phyloP scores from a whole-genome alignment of 2,329 filamentous ascomycete genomes.

The Apiospora arundinis region DNA sequence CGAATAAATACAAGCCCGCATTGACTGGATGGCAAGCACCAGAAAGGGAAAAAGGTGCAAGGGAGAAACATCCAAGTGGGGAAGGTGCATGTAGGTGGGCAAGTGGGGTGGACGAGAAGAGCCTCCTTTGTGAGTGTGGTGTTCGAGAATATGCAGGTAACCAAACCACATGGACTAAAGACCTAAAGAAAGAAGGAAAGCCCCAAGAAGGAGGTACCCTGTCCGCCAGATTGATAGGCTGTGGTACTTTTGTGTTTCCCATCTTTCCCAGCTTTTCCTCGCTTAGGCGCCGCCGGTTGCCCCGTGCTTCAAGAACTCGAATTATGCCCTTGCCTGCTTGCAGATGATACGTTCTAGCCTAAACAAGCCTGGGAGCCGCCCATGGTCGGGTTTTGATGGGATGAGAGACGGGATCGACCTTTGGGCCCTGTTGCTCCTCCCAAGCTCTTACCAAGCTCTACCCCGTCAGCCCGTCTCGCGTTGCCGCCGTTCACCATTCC shows the following conservation, averaged over 20 bases:
- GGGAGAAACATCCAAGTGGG: constrained; percentile 19
- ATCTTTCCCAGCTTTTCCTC: not conserved
- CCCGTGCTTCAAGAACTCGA: constrained; percentile 1
- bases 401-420: constrained; percentile 11
- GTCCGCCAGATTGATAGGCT: not conserved
- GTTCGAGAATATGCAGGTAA: not conserved
- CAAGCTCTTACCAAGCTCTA: too few relatives aligned
- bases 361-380: constrained; percentile 2
- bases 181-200: too few relatives aligned
- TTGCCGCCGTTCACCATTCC: not conserved
- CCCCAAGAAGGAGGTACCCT: not conserved
- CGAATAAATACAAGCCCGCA: constrained; percentile 21
- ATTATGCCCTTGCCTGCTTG: not conserved
- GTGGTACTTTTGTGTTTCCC: too few relatives aligned
- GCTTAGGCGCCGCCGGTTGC: not conserved
- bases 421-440: not conserved
- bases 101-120: not conserved
- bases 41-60: constrained; percentile 12
- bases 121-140: not conserved
- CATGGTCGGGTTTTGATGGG: constrained; percentile 10
- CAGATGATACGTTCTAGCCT: not conserved
- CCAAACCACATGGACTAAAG: not conserved
- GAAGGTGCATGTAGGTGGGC: not conserved
- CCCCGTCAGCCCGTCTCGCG: not conserved
- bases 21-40: constrained; percentile 24